Percentiles rank a stretch among this genome's conserved stretches.
These are phyloP conservation scores for Sugiyamaella paludigena DNA, from an alignment of 1,139 yeast species.

Conservation along the genomic window DNA sequence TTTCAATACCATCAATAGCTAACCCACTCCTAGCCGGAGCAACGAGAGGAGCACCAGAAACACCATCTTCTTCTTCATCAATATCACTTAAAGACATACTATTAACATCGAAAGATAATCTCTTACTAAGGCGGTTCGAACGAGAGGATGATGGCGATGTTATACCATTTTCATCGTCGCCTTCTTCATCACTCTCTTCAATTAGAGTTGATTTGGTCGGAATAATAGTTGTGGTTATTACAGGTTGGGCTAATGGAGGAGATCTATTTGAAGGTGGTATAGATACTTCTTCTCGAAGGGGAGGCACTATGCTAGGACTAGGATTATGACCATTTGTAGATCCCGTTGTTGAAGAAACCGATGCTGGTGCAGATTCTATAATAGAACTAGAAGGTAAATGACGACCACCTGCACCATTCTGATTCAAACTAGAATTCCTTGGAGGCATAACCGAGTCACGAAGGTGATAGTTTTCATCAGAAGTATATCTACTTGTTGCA, in stretches of 20 bases:
- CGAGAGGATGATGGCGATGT: not conserved
- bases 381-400: slow-evolving; percentile 1
- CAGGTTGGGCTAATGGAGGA: slow-evolving; percentile 21
- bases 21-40: not conserved
- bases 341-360: not conserved
- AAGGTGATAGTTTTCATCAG: slow-evolving; percentile 15
- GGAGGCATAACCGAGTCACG: slow-evolving; percentile 17
- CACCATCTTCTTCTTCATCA: slow-evolving; percentile 20
- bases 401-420: not conserved
- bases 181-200: slow-evolving; percentile 32
- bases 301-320: slow-evolving; percentile 7
- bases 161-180: slow-evolving; percentile 27
- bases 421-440: slow-evolving; percentile 6
- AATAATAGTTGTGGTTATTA: slow-evolving; percentile 29
- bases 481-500: slow-evolving; percentile 16
- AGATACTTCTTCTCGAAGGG: slow-evolving; percentile 15
- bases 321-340: not conserved
- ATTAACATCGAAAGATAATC: slow-evolving; percentile 6
- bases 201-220: slow-evolving; percentile 36
- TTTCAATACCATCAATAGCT: not conserved
- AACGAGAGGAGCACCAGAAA: slow-evolving; percentile 2
- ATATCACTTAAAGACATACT: slow-evolving; percentile 17
- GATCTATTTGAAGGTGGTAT: slow-evolving; percentile 16
- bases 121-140: slow-evolving; percentile 5
- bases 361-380: not conserved